phyloP scores from a whole-genome alignment of 371 early-diverging fungal species.

The Mortierella sp. region DNA sequence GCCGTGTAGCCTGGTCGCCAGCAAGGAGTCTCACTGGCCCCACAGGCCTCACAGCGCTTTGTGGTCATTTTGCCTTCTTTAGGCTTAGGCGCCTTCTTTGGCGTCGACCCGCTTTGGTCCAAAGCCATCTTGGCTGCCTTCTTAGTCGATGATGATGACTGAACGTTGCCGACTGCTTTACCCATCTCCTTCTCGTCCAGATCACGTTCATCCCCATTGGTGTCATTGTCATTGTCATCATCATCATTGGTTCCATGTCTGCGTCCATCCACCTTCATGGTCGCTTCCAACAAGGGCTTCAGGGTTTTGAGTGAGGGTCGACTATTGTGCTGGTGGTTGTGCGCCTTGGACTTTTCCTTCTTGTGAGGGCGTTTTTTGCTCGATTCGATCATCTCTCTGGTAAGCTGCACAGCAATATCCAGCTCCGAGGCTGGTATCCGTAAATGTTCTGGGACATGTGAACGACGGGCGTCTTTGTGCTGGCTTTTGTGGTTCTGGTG shows the following conservation, averaged over 20 bases:
- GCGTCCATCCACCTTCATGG: conserved; percentile 12
- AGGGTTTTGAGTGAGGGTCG: conserved; percentile 24
- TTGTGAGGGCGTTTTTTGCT: conserved; percentile 7
- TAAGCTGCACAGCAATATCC: conserved; percentile 36
- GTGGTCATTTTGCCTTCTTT: conserved; percentile 21
- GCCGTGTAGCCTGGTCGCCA: conserved; percentile 71
- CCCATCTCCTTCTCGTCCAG: neutral
- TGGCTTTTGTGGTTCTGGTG: neutral
- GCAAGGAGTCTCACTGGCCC: conserved; percentile 65
- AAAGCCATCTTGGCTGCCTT: neutral
- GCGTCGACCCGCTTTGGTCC: neutral
- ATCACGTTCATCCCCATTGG: neutral
- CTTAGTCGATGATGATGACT: neutral
- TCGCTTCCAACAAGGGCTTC: conserved; percentile 43
- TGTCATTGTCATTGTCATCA: conserved; percentile 4
- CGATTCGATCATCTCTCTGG: conserved; percentile 39
- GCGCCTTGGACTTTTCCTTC: conserved; percentile 1
- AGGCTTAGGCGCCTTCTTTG: conserved; percentile 13
- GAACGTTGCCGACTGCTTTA: neutral
- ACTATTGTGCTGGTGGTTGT: neutral
- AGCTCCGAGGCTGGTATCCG: conserved; percentile 29
- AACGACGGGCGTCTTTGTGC: conserved; percentile 1
- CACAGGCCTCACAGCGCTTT: conserved; percentile 64
- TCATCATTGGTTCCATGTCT: neutral
- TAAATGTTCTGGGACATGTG: conserved; percentile 29